These are phyloP conservation scores for Leccinum longicurvipes DNA, from an alignment of 768 basidiomycete genomes.

Conservation along the genomic window DNA sequence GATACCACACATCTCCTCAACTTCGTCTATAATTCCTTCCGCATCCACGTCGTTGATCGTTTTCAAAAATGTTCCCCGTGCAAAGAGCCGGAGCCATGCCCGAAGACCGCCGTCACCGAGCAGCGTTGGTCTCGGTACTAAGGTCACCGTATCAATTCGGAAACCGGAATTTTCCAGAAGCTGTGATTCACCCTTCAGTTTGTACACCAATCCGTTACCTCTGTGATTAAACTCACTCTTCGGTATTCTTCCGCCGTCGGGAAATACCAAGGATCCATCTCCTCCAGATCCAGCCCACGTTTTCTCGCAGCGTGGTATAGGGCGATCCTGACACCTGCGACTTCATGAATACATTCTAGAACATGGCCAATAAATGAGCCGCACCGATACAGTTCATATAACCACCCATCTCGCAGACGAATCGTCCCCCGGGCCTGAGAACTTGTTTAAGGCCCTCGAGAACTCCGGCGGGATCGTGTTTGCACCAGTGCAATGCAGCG, in stretches of 20 bases:
- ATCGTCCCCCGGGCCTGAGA: slow-evolving; percentile 66
- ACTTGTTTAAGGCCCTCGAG: slow-evolving; percentile 55
- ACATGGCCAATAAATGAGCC: not conserved
- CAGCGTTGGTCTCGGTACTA: slow-evolving; percentile 55
- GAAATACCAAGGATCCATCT: slow-evolving; percentile 82
- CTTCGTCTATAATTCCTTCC: slow-evolving; percentile 57
- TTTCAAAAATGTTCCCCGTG: slow-evolving; percentile 54
- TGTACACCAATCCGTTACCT: not conserved
- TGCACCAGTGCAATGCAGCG: slow-evolving; percentile 85
- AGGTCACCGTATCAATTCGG: slow-evolving; percentile 47
- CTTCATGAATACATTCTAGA: slow-evolving; percentile 3
- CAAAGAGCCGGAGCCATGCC: slow-evolving; percentile 72
- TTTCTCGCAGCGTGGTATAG: slow-evolving; percentile 51
- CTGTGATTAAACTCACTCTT: slow-evolving; percentile 36
- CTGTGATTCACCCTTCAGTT: slow-evolving; percentile 31
- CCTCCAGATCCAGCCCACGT: slow-evolving; percentile 54
- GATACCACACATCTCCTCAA: slow-evolving; percentile 50
- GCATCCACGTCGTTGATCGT: slow-evolving; percentile 53
- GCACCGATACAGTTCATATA: slow-evolving; percentile 69
- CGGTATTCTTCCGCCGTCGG: slow-evolving; percentile 68
- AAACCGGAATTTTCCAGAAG: slow-evolving; percentile 58
- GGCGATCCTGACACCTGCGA: slow-evolving; percentile 56
- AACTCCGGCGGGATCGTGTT: slow-evolving; percentile 64
- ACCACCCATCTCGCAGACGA: slow-evolving; percentile 77
- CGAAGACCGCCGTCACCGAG: slow-evolving; percentile 46